Evolutionary conservation across 2,329 filamentous ascomycete species (phyloP).

Genomic region (Fusarium duplospermum): DNA sequence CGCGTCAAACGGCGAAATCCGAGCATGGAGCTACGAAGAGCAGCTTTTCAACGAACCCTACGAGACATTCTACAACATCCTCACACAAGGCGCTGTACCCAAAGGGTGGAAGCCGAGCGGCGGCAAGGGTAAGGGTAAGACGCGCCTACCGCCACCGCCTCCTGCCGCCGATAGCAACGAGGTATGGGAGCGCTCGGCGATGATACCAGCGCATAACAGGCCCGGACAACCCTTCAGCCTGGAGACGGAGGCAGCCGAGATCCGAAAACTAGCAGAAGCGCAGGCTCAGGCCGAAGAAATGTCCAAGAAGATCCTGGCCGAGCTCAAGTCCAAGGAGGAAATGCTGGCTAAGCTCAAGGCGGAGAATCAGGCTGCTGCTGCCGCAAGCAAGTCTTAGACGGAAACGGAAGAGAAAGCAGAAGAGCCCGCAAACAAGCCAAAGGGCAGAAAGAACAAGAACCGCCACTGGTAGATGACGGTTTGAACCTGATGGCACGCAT

Average conservation of each 20-base stretch:
- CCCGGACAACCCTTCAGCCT: slow-evolving; percentile 79
- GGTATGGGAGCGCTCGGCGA: slow-evolving; percentile 75
- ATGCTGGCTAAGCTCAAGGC: slow-evolving; percentile 70
- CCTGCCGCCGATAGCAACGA: slow-evolving; percentile 58
- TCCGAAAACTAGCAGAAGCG: slow-evolving; percentile 72
- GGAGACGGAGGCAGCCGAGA: slow-evolving; percentile 74
- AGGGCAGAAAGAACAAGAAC: neutral
- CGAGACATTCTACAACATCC: slow-evolving; percentile 87
- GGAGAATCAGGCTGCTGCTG: slow-evolving; percentile 62
- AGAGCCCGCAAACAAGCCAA: neutral
- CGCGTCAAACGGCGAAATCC: slow-evolving; percentile 71
- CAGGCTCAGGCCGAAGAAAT: slow-evolving; percentile 72
- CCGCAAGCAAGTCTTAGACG: slow-evolving; percentile 47
- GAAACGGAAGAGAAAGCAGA: slow-evolving; percentile 2
- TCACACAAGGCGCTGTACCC: slow-evolving; percentile 78
- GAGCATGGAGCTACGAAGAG: slow-evolving; percentile 89
- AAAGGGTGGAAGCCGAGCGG: slow-evolving; percentile 58
- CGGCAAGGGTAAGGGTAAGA: slow-evolving; percentile 66
- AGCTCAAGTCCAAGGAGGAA: slow-evolving; percentile 74
- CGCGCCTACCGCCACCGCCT: slow-evolving; percentile 52
- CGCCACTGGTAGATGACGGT: neutral
- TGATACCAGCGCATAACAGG: slow-evolving; percentile 76
- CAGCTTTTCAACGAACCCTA: slow-evolving; percentile 98
- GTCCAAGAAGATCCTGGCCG: slow-evolving; percentile 66
- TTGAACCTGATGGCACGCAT: neutral